Evolutionary conservation across 768 basidiomycete species (phyloP).

Genomic region (Suillus lakei): DNA sequence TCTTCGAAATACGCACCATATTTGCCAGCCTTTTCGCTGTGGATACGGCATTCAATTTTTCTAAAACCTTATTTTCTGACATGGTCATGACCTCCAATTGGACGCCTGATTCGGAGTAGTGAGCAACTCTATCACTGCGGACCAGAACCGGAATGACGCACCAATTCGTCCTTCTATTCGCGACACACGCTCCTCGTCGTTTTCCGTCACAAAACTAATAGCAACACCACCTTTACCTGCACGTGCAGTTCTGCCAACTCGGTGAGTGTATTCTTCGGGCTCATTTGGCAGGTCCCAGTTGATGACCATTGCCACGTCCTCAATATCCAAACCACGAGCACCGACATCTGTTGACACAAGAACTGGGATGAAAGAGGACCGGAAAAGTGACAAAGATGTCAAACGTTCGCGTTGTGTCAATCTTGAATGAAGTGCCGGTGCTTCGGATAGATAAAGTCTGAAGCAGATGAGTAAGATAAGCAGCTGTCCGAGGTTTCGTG

Average conservation of each 20-base stretch:
- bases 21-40: constrained; percentile 92
- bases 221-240: constrained; percentile 89
- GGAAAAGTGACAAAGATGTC: constrained; percentile 82
- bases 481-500: constrained; percentile 82
- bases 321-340: constrained; percentile 93
- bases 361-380: constrained; percentile 85
- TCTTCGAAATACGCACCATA: constrained; percentile 66
- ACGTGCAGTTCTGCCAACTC: constrained; percentile 92
- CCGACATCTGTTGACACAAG: constrained; percentile 96
- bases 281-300: constrained; percentile 96
- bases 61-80: constrained; percentile 81
- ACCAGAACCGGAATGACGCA: constrained; percentile 42
- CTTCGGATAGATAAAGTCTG: constrained; percentile 81
- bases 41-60: constrained; percentile 86
- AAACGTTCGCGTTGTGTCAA: constrained; percentile 92
- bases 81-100: constrained; percentile 75
- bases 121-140: constrained; percentile 5
- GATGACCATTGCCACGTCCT: constrained; percentile 93
- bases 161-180: constrained; percentile 87
- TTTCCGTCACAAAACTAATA: constrained; percentile 93
- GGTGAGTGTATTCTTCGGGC: constrained; percentile 94
- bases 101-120: constrained; percentile 55
- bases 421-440: constrained; percentile 90
- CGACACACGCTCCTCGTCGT: constrained; percentile 84
- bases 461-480: constrained; percentile 83